A percentile compares a stretch with the other conserved stretches of the same genome.
These are phyloP conservation scores for Cutaneotrichosporon mucoides DNA, from an alignment of 1,284 basidiomycete species.

Conservation along the genomic window DNA sequence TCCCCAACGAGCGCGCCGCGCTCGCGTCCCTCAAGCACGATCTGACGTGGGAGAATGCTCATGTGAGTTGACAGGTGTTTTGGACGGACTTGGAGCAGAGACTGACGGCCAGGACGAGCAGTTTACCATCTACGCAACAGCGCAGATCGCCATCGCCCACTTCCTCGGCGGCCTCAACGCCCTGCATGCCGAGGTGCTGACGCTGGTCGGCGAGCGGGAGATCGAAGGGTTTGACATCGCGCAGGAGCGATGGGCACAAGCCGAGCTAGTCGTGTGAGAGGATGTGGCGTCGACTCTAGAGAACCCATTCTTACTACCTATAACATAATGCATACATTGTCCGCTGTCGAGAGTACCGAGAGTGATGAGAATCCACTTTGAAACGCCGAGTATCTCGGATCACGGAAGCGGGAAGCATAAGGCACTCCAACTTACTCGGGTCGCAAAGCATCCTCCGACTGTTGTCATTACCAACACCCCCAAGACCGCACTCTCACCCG, in stretches of 20 bases:
- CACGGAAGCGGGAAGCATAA: too few species aligned
- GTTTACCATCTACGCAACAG: conserved; percentile 41
- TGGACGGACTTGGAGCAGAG: neutral
- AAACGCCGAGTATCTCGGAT: too few species aligned
- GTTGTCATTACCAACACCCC: too few species aligned
- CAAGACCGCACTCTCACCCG: too few species aligned
- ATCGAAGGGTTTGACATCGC: conserved; percentile 37
- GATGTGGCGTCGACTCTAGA: too few species aligned
- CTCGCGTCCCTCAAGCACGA: conserved; percentile 5
- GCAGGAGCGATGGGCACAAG: conserved; percentile 31
- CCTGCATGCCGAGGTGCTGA: conserved; percentile 33
- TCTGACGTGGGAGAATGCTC: conserved; percentile 24
- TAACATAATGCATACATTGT: too few species aligned
- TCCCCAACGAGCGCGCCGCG: neutral
- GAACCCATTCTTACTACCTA: too few species aligned
- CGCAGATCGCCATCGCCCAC: conserved; percentile 38
- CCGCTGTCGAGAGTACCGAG: too few species aligned
- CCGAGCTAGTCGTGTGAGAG: neutral
- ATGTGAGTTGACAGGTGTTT: conserved; percentile 16
- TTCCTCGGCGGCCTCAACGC: conserved; percentile 35
- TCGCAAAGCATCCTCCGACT: too few species aligned
- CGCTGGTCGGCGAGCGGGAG: conserved; percentile 41
- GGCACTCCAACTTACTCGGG: too few species aligned
- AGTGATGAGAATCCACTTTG: too few species aligned
- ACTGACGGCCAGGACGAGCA: conserved; percentile 37